These are phyloP conservation scores for Amanita rimosa DNA, from an alignment of 768 basidiomycete genomes.

Conservation along the genomic window DNA sequence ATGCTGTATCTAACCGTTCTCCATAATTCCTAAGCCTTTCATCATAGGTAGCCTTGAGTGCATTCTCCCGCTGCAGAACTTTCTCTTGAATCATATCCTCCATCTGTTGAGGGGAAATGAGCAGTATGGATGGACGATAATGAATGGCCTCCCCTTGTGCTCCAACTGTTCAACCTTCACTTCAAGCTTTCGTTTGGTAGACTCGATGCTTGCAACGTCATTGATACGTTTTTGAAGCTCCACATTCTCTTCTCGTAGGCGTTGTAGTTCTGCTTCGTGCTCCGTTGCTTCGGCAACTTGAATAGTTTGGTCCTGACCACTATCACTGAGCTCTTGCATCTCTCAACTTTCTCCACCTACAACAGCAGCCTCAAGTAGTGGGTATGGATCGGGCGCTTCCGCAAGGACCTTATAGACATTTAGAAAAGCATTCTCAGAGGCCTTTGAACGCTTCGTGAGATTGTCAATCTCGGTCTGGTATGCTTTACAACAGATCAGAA, in stretches of 20 bases:
- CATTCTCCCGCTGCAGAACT: constrained; percentile 89
- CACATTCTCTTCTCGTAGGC: constrained; percentile 71
- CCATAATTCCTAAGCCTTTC: constrained; percentile 94
- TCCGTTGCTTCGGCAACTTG: constrained; percentile 75
- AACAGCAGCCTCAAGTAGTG: constrained; percentile 88
- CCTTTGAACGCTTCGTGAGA: constrained; percentile 86
- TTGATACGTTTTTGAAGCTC: constrained; percentile 62
- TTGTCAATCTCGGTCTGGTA: constrained; percentile 96
- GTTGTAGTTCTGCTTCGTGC: constrained; percentile 62
- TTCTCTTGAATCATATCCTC: constrained; percentile 86
- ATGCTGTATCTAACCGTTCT: constrained; percentile 54
- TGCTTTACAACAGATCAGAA: constrained; percentile 30
- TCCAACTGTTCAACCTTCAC: constrained; percentile 68
- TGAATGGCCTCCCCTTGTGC: constrained; percentile 47
- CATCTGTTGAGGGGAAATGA: constrained; percentile 50
- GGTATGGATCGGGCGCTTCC: constrained; percentile 96
- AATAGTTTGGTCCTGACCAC: constrained; percentile 78
- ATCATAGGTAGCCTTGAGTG: constrained; percentile 93
- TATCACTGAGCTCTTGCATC: neutral
- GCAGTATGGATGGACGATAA: neutral
- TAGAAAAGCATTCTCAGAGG: constrained; percentile 92
- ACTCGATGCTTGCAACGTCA: constrained; percentile 54
- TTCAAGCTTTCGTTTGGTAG: constrained; percentile 69
- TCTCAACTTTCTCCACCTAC: constrained; percentile 24
- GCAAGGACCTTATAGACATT: constrained; percentile 93